Base-by-base conservation (phyloP, 108 stramenopile species). In the Cyclotella kingstonii region DNA sequence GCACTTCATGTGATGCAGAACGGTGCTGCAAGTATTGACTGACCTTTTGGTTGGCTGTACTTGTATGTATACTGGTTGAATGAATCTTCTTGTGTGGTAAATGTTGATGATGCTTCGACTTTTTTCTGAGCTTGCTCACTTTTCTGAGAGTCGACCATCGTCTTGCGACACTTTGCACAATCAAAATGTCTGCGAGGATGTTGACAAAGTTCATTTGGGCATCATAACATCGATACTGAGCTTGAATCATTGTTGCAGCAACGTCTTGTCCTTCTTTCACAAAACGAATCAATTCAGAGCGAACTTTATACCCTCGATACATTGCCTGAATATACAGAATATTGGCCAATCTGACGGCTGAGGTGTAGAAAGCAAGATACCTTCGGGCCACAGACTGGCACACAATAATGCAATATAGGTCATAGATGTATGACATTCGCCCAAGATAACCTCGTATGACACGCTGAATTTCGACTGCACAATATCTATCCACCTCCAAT, bases 391-490 rank as follows among this genome's bases (percentile, higher is more conserved):
- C 43, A 9, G 83, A 73, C 61, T 90, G 89, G 9, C 73, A 71
- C 28, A 76, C 28, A 36, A 85, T 72, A n/a, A 86, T 70, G 18
- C 75, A 64, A 35, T 76, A 77, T 22, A 80, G 42, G 39, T 79
- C 70, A 21, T 68, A 71, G 9, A 63, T 45, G 54, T 74, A 84
- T 14, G 72, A 48, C 35, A 55, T 60, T 49, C 80, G 45, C 22
- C 58, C 38, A 22, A 55, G 57, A 51, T 63, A 70, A 3, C 73
- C 71, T 27, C 82, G 76, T 33, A 76, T 62, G 9, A 46, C 38
- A 40, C 66, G 85, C 45, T 90, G 89, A 30, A 90, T 85, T 36
- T 68, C 46, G 3, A 69, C 70, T 6, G 89, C 91, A 51, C 87
- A 92, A 66, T 73, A 87, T 34, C 74, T 46, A 47, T 89, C 87